These are phyloP conservation scores for Cryptosporidium canis DNA, from an alignment of 169 alveolate species.

Conservation along the genomic window DNA sequence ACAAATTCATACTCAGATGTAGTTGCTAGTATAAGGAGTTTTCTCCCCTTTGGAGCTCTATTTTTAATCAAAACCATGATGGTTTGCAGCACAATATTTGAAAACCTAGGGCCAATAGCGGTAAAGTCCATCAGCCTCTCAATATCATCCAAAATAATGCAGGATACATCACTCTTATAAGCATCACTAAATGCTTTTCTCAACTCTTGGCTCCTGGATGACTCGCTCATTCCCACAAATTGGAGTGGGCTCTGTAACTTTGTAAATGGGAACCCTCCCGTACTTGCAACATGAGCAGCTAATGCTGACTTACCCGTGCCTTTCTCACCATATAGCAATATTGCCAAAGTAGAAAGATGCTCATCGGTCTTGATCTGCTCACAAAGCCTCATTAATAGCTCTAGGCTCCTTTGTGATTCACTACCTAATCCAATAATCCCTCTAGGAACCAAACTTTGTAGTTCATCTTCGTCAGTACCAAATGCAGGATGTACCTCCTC, in stretches of 20 bases:
- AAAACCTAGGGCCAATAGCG: constrained; percentile 97
- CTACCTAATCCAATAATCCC: constrained; percentile 58
- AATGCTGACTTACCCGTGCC: constrained; percentile 98
- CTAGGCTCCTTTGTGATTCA: constrained; percentile 9
- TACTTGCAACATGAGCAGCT: constrained; percentile 95
- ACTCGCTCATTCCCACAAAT: constrained; percentile 89
- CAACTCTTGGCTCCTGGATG: constrained; percentile 87
- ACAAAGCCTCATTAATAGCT: constrained; percentile 43
- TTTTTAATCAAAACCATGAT: constrained; percentile 93
- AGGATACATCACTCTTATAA: constrained; percentile 90
- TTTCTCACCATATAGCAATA: constrained; percentile 92
- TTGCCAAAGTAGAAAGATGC: constrained; percentile 82
- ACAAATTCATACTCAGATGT: constrained; percentile 91
- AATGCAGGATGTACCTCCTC: constrained; percentile 97
- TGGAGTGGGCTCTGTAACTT: constrained; percentile 95
- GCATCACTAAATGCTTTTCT: constrained; percentile 98
- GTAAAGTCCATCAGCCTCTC: constrained; percentile 97
- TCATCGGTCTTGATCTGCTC: constrained; percentile 68
- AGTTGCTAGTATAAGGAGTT: constrained; percentile 95
- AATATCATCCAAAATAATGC: constrained; percentile 94
- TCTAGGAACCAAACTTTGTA: constrained; percentile 78
- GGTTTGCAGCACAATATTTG: constrained; percentile 94
- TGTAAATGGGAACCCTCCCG: constrained; percentile 94
- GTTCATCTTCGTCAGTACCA: constrained; percentile 91
- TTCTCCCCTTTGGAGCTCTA: constrained; percentile 93